A percentile compares a stretch with the other conserved stretches of the same genome.
Conservation (phyloP, 2,329 filamentous ascomycete genomes). For the Paraphaeosphaeria sporulosa region DNA sequence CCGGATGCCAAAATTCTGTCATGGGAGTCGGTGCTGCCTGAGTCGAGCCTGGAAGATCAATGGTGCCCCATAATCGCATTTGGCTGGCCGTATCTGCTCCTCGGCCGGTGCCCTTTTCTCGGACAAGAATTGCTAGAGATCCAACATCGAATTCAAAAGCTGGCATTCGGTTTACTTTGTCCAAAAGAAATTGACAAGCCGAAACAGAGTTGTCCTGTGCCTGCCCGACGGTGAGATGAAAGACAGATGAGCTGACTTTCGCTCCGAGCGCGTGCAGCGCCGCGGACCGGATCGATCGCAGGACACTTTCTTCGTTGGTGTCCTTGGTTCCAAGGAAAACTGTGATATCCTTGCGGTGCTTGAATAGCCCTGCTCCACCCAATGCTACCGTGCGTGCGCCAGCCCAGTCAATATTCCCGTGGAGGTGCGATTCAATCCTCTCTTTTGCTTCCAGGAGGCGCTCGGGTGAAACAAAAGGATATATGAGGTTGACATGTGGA, state of each 20-base stretch:
- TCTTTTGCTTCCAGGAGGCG: conserved; percentile 53
- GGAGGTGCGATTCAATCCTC: conserved; percentile 50
- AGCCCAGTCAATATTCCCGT: conserved; percentile 24
- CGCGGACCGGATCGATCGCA: conserved; percentile 27
- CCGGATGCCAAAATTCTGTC: conserved; percentile 24
- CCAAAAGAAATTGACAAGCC: conserved; percentile 60
- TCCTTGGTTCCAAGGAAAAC: conserved; percentile 32
- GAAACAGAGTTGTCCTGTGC: conserved; percentile 56
- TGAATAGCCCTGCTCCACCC: conserved; percentile 56
- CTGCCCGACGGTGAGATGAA: conserved; percentile 69
- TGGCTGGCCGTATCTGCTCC: conserved; percentile 46
- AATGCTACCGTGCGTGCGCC: conserved; percentile 36
- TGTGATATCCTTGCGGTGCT: conserved; percentile 60
- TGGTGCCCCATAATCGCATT: conserved; percentile 66
- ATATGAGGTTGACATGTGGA: conserved; percentile 71
- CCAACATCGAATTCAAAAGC: conserved; percentile 58
- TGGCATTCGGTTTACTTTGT: conserved; percentile 61
- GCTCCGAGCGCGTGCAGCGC: conserved; percentile 37
- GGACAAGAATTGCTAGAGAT: conserved; percentile 62
- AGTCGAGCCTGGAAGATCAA: conserved; percentile 45
- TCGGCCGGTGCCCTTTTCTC: conserved; percentile 49
- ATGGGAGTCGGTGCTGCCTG: not conserved
- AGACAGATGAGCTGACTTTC: conserved; percentile 34
- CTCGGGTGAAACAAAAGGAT: conserved; percentile 67
- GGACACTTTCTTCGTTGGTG: conserved; percentile 8